Conservation (phyloP, 345 rosid genomes). For the Populus davidiana region DNA sequence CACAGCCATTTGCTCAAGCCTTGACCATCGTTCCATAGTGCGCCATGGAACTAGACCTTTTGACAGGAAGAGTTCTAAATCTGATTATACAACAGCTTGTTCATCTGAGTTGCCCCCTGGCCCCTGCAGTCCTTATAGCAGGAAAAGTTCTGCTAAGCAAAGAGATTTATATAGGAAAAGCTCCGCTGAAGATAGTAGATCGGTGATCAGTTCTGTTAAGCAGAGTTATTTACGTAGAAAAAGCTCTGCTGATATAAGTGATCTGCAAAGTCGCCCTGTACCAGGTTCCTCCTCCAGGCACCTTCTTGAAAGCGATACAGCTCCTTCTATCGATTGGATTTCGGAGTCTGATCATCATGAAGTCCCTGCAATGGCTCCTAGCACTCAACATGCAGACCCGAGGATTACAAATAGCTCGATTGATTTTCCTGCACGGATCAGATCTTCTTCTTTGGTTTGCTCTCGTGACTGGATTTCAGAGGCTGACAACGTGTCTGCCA, state of each 20-base stretch:
- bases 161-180: slow-evolving; percentile 2
- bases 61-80: slow-evolving; percentile 27
- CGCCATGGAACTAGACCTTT: slow-evolving; percentile 39
- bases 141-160: slow-evolving; percentile 15
- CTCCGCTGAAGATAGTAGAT: slow-evolving; percentile 8
- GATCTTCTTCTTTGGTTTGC: neutral
- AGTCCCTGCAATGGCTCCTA: slow-evolving; percentile 36
- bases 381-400: slow-evolving; percentile 17
- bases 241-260: slow-evolving; percentile 62
- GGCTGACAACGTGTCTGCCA: neutral
- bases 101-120: slow-evolving; percentile 40
- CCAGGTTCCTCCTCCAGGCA: slow-evolving; percentile 45
- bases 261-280: slow-evolving; percentile 23
- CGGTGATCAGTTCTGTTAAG: neutral
- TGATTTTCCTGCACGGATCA: slow-evolving; percentile 24
- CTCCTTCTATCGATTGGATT: slow-evolving; percentile 40
- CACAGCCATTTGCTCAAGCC: slow-evolving; percentile 63
- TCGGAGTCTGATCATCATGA: slow-evolving; percentile 32
- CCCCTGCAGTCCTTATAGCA: slow-evolving; percentile 21
- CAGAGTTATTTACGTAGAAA: slow-evolving; percentile 38
- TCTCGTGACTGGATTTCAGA: neutral
- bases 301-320: slow-evolving; percentile 50
- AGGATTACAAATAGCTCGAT: slow-evolving; percentile 1
- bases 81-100: slow-evolving; percentile 36
- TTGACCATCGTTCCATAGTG: slow-evolving; percentile 44